phyloP scores from a whole-genome alignment of 2,329 filamentous ascomycete species.

The Thielaviopsis euricoi region DNA sequence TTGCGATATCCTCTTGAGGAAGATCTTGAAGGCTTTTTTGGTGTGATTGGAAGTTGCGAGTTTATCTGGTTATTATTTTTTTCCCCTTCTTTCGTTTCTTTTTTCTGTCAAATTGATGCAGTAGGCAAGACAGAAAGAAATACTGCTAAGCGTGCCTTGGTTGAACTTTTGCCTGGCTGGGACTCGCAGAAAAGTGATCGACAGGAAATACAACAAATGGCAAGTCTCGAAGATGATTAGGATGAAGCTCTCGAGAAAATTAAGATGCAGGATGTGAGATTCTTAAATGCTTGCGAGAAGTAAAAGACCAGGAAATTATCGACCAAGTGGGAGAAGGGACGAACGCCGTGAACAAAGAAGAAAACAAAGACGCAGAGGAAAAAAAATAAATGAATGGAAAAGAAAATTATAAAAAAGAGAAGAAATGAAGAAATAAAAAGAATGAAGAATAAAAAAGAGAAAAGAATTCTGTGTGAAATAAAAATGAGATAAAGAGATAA shows the following conservation, averaged over 20 bases:
- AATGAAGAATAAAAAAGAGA: not conserved
- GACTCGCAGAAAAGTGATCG: not conserved
- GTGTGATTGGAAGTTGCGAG: not conserved
- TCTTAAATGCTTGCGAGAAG: not conserved
- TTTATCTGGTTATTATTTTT: not conserved
- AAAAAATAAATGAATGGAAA: slow-evolving; percentile 1
- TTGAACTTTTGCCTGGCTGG: not conserved
- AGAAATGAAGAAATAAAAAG: not conserved
- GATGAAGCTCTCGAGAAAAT: not conserved
- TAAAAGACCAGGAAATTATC: not conserved
- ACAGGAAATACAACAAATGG: not conserved
- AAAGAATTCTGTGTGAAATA: slow-evolving; percentile 3
- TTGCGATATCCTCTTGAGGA: not conserved
- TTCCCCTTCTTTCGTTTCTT: not conserved
- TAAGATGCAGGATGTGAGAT: not conserved
- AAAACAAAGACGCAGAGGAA: slow-evolving; percentile 15
- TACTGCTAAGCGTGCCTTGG: not conserved
- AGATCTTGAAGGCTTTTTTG: not conserved
- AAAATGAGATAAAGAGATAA: not conserved
- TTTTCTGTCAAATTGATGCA: not conserved
- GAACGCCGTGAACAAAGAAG: slow-evolving; percentile 11
- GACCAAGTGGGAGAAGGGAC: not conserved
- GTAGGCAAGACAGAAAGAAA: not conserved
- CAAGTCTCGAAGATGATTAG: not conserved
- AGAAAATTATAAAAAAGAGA: slow-evolving; percentile 16